A percentile compares a stretch with the other conserved stretches of the same genome.
Conservation (phyloP, 2,329 filamentous ascomycete genomes). For the Emergomyces pasteurianus region DNA sequence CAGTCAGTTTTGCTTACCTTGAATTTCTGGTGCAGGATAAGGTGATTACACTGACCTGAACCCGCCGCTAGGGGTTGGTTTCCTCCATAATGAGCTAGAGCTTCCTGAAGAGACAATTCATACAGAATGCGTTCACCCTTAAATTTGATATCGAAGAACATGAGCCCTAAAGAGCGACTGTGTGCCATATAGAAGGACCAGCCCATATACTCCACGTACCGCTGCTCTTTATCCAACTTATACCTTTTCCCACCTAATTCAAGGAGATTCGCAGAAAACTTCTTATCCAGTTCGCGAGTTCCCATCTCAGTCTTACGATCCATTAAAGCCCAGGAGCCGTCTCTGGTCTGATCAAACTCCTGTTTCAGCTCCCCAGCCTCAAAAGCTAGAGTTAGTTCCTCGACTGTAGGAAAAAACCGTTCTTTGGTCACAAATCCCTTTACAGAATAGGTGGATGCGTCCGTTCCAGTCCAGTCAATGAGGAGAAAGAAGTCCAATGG, state of each 20-base stretch:
- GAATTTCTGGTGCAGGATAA: not conserved
- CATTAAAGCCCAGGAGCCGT: constrained; percentile 14
- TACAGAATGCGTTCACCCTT: constrained; percentile 41
- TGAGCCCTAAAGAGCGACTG: constrained; percentile 34
- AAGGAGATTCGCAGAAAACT: constrained; percentile 19
- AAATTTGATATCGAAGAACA: constrained; percentile 40
- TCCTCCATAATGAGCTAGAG: constrained; percentile 40
- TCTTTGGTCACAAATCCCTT: constrained; percentile 34
- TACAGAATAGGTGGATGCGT: constrained; percentile 31
- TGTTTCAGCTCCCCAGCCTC: constrained; percentile 26
- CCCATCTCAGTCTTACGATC: constrained; percentile 4
- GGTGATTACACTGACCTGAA: constrained; percentile 8
- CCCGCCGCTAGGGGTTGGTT: constrained; percentile 9
- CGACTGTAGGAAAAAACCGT: constrained; percentile 26
- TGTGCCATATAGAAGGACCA: constrained; percentile 42
- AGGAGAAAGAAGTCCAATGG: constrained; percentile 37
- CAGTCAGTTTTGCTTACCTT: not conserved
- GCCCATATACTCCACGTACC: constrained; percentile 42
- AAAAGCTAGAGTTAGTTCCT: constrained; percentile 27
- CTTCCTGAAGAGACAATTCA: constrained; percentile 43
- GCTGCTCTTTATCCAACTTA: constrained; percentile 32
- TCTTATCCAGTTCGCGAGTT: constrained; percentile 6
- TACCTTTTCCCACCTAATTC: constrained; percentile 30
- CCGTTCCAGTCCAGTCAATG: constrained; percentile 34
- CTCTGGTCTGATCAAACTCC: constrained; percentile 22